These are phyloP conservation scores for Amanita phalloides DNA, from an alignment of 768 basidiomycete species.

Conservation along the genomic window DNA sequence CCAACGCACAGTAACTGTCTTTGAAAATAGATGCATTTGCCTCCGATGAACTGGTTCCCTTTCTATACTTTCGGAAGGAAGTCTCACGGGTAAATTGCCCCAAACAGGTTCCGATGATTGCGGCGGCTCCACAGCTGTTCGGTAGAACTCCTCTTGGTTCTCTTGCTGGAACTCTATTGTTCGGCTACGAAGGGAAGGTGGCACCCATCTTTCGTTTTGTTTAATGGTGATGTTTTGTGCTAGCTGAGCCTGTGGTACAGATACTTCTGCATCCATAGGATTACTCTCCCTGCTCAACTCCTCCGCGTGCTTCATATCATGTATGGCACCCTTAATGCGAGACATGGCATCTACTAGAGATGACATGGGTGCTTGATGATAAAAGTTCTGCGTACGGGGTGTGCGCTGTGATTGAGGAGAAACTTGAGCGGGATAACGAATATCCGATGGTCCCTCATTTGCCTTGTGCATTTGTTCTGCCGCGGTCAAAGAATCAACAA, in stretches of 20 bases:
- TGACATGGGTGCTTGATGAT: conserved; percentile 52
- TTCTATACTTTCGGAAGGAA: conserved; percentile 33
- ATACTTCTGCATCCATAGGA: conserved; percentile 13
- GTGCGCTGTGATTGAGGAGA: conserved; percentile 19
- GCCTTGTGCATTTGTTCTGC: not conserved
- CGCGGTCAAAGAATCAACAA: not conserved
- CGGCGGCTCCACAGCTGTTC: conserved; percentile 39
- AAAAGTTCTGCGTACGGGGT: conserved; percentile 28
- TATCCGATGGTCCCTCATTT: not conserved
- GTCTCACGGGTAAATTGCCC: conserved; percentile 28
- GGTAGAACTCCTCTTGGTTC: conserved; percentile 31
- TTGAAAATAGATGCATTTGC: conserved; percentile 35
- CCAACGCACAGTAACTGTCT: conserved; percentile 33
- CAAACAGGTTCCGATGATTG: conserved; percentile 31
- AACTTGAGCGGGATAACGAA: conserved; percentile 9
- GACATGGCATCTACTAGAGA: conserved; percentile 77
- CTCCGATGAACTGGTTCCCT: conserved; percentile 36
- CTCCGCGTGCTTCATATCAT: conserved; percentile 44
- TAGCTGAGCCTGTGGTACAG: conserved; percentile 12
- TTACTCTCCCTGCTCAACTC: conserved; percentile 23
- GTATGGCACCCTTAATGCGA: conserved; percentile 73
- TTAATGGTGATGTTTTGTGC: conserved; percentile 10
- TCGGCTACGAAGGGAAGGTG: conserved; percentile 38
- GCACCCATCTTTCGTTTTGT: conserved; percentile 43
- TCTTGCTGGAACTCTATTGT: conserved; percentile 23